These are phyloP conservation scores for Ramaria sp. DNA, from an alignment of 768 basidiomycete species.

Conservation along the genomic window DNA sequence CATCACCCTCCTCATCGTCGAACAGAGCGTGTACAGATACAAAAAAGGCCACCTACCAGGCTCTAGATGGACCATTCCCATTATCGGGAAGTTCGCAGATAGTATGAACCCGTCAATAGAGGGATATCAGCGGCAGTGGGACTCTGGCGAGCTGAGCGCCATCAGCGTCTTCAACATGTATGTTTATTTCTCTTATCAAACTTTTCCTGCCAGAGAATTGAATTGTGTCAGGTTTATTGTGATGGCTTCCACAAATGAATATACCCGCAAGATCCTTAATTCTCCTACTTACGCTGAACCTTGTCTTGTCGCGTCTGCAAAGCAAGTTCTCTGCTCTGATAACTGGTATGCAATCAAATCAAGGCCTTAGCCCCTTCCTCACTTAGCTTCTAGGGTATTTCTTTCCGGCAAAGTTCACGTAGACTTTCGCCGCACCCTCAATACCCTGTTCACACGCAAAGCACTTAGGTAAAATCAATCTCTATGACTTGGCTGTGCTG, in stretches of 20 bases:
- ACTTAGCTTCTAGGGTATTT: slow-evolving; percentile 69
- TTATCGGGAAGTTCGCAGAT: slow-evolving; percentile 94
- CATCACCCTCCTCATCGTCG: slow-evolving; percentile 66
- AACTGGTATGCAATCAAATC: slow-evolving; percentile 57
- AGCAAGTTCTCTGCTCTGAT: slow-evolving; percentile 70
- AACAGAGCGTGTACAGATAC: slow-evolving; percentile 79
- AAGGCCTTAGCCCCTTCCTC: background rate
- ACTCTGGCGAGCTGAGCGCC: slow-evolving; percentile 76
- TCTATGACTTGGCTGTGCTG: background rate
- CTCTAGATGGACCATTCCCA: slow-evolving; percentile 85
- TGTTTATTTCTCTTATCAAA: slow-evolving; percentile 15
- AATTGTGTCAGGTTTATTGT: slow-evolving; percentile 78
- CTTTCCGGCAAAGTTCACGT: slow-evolving; percentile 88
- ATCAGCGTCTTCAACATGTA: slow-evolving; percentile 98
- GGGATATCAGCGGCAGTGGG: slow-evolving; percentile 87
- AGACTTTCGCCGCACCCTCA: slow-evolving; percentile 86
- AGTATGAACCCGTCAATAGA: slow-evolving; percentile 88
- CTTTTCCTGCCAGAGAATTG: background rate
- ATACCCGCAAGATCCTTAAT: slow-evolving; percentile 91
- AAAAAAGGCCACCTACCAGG: slow-evolving; percentile 89
- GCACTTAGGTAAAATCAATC: slow-evolving; percentile 61
- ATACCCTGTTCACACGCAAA: slow-evolving; percentile 87
- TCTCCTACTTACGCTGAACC: slow-evolving; percentile 89
- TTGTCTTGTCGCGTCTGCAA: slow-evolving; percentile 87
- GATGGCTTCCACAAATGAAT: slow-evolving; percentile 91